Percentiles rank a stretch among this genome's conserved stretches.
Conservation (phyloP, 768 basidiomycete species). For the Lactifluus pinguis region DNA sequence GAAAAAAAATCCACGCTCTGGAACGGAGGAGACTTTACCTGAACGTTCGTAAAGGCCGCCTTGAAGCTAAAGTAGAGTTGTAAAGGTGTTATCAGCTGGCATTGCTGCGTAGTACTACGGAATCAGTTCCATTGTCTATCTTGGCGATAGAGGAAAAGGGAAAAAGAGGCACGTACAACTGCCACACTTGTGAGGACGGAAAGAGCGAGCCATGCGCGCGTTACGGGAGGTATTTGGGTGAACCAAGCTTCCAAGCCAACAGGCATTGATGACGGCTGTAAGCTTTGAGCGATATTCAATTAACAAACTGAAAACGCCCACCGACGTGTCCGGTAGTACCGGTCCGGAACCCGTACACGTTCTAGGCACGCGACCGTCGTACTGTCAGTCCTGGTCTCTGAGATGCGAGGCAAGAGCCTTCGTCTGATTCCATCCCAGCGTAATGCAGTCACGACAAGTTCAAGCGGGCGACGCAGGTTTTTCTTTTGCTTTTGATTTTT, state of each 20-base stretch:
- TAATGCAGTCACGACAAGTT: no score
- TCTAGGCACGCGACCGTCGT: no score
- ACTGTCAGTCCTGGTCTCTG: no score
- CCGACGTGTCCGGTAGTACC: no score
- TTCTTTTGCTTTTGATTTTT: no score
- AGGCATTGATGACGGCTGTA: conserved; percentile 40
- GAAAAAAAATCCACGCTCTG: not conserved
- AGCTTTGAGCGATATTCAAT: no score
- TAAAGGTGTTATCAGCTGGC: conserved; percentile 78
- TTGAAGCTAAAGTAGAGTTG: conserved; percentile 92
- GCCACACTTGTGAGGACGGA: conserved; percentile 76
- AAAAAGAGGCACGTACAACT: conserved; percentile 47
- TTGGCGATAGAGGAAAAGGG: not conserved
- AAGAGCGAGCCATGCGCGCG: conserved; percentile 74
- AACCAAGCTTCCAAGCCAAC: conserved; percentile 89
- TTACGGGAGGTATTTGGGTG: conserved; percentile 84
- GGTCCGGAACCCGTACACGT: no score
- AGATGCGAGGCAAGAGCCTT: no score
- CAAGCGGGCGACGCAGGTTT: no score
- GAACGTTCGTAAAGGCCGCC: conserved; percentile 70
- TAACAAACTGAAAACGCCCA: no score
- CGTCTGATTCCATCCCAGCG: no score
- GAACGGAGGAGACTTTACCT: conserved; percentile 39
- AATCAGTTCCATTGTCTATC: not conserved
- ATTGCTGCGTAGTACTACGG: conserved; percentile 53